phyloP scores from a whole-genome alignment of 768 basidiomycete species.

The Naganishia vishniacii region DNA sequence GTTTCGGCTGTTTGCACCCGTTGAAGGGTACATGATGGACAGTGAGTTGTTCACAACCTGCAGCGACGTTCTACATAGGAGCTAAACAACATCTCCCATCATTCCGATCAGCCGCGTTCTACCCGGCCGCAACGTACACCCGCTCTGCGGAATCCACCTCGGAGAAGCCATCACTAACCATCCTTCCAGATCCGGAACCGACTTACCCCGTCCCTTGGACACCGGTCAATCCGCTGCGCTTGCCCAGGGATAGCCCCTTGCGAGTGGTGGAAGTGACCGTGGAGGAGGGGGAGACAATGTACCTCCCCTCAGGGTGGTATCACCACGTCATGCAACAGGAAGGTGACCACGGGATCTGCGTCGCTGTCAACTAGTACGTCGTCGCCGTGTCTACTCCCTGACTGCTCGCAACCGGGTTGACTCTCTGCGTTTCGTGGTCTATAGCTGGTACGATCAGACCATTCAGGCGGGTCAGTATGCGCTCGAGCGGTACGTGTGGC shows the following conservation, averaged over 20 bases:
- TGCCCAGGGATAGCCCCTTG: conserved; percentile 51
- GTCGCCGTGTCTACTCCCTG: not conserved
- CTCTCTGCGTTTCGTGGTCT: not conserved
- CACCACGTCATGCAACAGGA: conserved; percentile 69
- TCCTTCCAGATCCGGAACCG: conserved; percentile 13
- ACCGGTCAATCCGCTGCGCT: conserved; percentile 62
- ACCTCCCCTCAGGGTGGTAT: conserved; percentile 92
- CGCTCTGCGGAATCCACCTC: conserved; percentile 42
- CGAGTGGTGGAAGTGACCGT: conserved; percentile 66
- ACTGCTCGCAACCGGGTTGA: too few species aligned
- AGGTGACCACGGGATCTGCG: conserved; percentile 36
- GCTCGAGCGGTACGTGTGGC: conserved; percentile 24
- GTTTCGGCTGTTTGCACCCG: conserved; percentile 79
- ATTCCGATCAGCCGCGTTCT: conserved; percentile 55
- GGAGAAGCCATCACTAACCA: not conserved
- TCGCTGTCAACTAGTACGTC: conserved; percentile 48
- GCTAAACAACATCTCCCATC: too few species aligned
- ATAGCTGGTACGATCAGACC: conserved; percentile 29
- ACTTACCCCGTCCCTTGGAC: conserved; percentile 66
- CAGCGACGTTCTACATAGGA: too few species aligned
- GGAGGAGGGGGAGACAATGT: conserved; percentile 69
- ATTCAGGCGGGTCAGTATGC: conserved; percentile 23
- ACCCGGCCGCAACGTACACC: conserved; percentile 64
- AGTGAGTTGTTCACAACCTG: conserved; percentile 53
- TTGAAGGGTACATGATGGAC: conserved; percentile 75